These are phyloP conservation scores for Metschnikowia similis DNA, from an alignment of 805 yeast genomes.

Conservation along the genomic window DNA sequence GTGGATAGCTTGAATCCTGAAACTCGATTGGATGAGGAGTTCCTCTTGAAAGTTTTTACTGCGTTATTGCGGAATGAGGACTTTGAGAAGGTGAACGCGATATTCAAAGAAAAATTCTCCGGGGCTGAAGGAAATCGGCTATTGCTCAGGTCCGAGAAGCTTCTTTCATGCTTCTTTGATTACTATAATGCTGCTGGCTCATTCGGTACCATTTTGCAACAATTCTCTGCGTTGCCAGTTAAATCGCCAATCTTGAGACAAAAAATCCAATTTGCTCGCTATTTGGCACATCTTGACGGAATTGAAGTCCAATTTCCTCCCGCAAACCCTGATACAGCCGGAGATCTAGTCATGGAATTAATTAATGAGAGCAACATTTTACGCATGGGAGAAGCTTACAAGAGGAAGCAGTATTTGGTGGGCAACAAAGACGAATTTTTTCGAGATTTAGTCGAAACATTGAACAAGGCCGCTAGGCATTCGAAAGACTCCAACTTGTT, in stretches of 20 bases:
- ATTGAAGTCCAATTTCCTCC: not conserved
- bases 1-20: slow-evolving; percentile 7
- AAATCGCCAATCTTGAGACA: slow-evolving; percentile 16
- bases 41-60: slow-evolving; percentile 6
- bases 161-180: slow-evolving; percentile 20
- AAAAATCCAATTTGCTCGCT: slow-evolving; percentile 16
- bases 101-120: slow-evolving; percentile 17
- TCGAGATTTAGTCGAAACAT: slow-evolving; percentile 7
- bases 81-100: slow-evolving; percentile 13
- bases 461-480: slow-evolving; percentile 16
- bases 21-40: not conserved
- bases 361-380: slow-evolving; percentile 9
- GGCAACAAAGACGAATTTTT: slow-evolving; percentile 10
- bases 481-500: not conserved
- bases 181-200: slow-evolving; percentile 22
- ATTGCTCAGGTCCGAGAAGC: slow-evolving; percentile 14
- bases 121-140: slow-evolving; percentile 11
- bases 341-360: slow-evolving; percentile 9
- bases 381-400: slow-evolving; percentile 15
- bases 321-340: not conserved
- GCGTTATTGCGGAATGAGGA: slow-evolving; percentile 15
- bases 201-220: slow-evolving; percentile 14
- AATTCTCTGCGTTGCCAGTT: slow-evolving; percentile 15
- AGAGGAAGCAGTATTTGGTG: slow-evolving; percentile 10
- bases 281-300: slow-evolving; percentile 19